Percentiles rank a stretch among this genome's conserved stretches.
phyloP scores from a whole-genome alignment of 768 basidiomycete genomes.

The Hydnomerulius pinastri region DNA sequence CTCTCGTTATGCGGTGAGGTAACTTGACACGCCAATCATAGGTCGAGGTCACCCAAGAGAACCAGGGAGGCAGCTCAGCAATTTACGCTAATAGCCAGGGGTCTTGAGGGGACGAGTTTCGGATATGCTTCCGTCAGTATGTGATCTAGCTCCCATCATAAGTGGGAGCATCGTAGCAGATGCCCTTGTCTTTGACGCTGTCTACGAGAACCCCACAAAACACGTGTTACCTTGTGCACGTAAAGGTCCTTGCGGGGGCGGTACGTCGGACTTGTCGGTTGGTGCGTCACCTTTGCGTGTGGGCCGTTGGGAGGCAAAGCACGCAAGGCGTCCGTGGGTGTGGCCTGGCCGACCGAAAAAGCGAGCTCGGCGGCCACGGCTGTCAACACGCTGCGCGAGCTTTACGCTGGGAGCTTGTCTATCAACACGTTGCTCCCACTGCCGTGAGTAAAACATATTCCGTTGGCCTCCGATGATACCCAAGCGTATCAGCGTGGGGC shows the following conservation, averaged over 20 bases:
- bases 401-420: background rate
- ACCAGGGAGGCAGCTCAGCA: conserved; percentile 86
- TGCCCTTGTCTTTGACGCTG: too few species aligned
- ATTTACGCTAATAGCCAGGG: conserved; percentile 82
- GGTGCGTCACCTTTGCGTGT: background rate
- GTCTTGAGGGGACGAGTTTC: conserved; percentile 82
- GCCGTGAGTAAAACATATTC: background rate
- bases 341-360: background rate
- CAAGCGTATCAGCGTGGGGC: too few species aligned
- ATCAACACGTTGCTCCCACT: conserved; percentile 1
- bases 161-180: too few species aligned
- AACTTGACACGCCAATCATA: conserved; percentile 24
- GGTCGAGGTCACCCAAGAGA: conserved; percentile 70
- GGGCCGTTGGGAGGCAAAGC: background rate
- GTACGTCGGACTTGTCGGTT: conserved; percentile 9
- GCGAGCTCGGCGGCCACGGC: conserved; percentile 6
- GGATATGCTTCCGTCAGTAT: conserved; percentile 74
- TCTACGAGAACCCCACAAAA: too few species aligned
- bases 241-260: background rate
- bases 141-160: conserved; percentile 33
- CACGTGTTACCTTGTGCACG: background rate
- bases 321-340: background rate
- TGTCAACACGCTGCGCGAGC: background rate
- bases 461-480: background rate
- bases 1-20: background rate